Evolutionary conservation across 345 rosid genomes (phyloP).

Genomic region (Jatropha curcas): DNA sequence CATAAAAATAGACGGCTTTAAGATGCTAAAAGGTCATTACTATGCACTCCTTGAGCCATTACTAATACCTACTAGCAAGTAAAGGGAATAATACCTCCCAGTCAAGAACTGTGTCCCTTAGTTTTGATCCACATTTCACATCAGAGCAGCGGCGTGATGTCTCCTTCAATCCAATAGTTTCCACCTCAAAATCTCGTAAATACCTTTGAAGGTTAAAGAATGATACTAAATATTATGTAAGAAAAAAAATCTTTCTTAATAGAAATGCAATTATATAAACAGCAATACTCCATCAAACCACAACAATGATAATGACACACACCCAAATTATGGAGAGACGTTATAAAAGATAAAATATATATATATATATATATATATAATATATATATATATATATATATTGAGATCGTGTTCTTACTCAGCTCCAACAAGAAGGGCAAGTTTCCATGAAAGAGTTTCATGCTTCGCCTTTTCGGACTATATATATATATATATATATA

Average conservation of each 20-base stretch:
- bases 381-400: no score
- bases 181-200: conserved; percentile 93
- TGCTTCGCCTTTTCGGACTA: no score
- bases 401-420: conserved; percentile 50
- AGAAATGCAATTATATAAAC: not conserved
- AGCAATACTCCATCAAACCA: not conserved
- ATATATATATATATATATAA: no score
- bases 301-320: not conserved
- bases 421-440: conserved; percentile 74
- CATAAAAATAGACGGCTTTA: not conserved
- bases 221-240: not conserved
- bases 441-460: conserved; percentile 92
- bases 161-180: conserved; percentile 90
- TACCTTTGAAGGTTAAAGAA: conserved; percentile 50
- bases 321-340: not conserved
- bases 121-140: conserved; percentile 73
- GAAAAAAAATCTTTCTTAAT: not conserved
- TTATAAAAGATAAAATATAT: not conserved
- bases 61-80: not conserved
- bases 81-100: conserved; percentile 72
- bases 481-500: no score
- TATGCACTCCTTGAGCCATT: not conserved
- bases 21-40: not conserved
- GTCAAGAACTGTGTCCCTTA: conserved; percentile 92
- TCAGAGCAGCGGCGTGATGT: conserved; percentile 77